Evolutionary conservation across 169 alveolate species (phyloP).

Genomic region (Plasmodium fragile): DNA sequence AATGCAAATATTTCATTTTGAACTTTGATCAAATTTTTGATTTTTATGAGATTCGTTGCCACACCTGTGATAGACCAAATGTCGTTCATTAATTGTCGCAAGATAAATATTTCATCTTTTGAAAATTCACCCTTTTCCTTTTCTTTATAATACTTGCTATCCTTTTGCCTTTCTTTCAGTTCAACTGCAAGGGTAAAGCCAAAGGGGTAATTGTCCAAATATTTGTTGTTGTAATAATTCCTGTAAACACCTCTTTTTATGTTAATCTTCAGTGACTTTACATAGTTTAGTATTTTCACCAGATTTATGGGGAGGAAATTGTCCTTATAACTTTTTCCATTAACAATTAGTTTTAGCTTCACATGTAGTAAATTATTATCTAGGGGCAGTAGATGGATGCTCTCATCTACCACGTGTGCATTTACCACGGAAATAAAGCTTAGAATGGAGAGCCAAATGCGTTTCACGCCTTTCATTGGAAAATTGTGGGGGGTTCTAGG

Average conservation of each 20-base stretch:
- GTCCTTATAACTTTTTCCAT: constrained; percentile 71
- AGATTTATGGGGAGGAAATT: constrained; percentile 58
- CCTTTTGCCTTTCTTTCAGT: constrained; percentile 28
- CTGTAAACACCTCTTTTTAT: constrained; percentile 75
- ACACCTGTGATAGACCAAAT: constrained; percentile 75
- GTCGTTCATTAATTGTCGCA: constrained; percentile 51
- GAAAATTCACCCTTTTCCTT: constrained; percentile 64
- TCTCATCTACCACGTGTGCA: constrained; percentile 59
- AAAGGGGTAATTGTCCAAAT: constrained; percentile 73
- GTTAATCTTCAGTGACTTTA: constrained; percentile 68
- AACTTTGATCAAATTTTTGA: constrained; percentile 50
- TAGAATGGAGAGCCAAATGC: constrained; percentile 21
- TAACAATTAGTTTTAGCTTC: constrained; percentile 52
- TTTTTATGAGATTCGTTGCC: constrained; percentile 67
- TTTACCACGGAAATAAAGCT: constrained; percentile 41
- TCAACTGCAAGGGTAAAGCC: constrained; percentile 71
- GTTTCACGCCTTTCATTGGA: constrained; percentile 64
- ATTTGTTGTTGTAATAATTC: constrained; percentile 53
- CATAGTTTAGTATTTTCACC: constrained; percentile 55
- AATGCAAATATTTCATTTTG: constrained; percentile 74
- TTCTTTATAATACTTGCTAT: neutral
- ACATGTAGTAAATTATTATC: constrained; percentile 57
- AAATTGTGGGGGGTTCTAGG: neutral
- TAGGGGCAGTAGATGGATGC: constrained; percentile 51
- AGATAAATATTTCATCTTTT: constrained; percentile 50